Conservation (phyloP, 805 yeast genomes). For the Metschnikowia orientalis region DNA sequence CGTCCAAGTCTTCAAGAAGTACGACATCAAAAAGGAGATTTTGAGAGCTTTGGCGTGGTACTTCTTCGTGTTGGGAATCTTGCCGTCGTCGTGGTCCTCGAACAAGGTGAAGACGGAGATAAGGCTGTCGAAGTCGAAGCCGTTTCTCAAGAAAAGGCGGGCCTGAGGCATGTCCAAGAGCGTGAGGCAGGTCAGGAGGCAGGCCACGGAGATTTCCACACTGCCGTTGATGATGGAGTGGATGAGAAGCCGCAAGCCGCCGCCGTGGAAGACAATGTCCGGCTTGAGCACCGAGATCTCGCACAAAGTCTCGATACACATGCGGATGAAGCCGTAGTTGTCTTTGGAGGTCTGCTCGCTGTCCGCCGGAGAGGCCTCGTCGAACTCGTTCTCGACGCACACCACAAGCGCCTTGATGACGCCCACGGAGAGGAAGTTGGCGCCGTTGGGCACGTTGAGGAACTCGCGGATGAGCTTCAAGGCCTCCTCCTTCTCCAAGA, state of each 20-base stretch:
- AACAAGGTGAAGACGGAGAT: slow-evolving; percentile 69
- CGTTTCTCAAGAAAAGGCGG: slow-evolving; percentile 51
- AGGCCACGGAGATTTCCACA: slow-evolving; percentile 18
- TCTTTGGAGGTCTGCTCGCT: slow-evolving; percentile 2
- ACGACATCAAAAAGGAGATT: slow-evolving; percentile 54
- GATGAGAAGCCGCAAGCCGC: slow-evolving; percentile 52
- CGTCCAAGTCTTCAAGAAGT: slow-evolving; percentile 65
- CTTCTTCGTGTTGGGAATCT: slow-evolving; percentile 8
- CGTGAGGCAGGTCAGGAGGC: slow-evolving; percentile 45
- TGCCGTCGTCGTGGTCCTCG: slow-evolving; percentile 25
- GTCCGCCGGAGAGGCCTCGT: slow-evolving; percentile 6
- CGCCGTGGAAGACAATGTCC: slow-evolving; percentile 41
- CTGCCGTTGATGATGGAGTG: slow-evolving; percentile 28
- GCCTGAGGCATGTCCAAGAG: slow-evolving; percentile 56
- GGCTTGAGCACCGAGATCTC: slow-evolving; percentile 38
- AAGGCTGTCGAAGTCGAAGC: slow-evolving; percentile 57
- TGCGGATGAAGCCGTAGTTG: slow-evolving; percentile 12
- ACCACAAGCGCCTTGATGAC: slow-evolving; percentile 64
- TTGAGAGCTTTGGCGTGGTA: slow-evolving; percentile 45
- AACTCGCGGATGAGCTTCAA: slow-evolving; percentile 64
- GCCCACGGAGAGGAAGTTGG: slow-evolving; percentile 52
- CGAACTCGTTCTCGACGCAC: slow-evolving; percentile 45
- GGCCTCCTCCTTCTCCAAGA: slow-evolving; percentile 71
- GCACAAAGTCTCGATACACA: slow-evolving; percentile 41
- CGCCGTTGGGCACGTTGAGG: slow-evolving; percentile 49